Evolutionary conservation across 2,329 filamentous ascomycete species (phyloP), one percentile per base, ranked within the genome.

Genomic region (Cordyceps militaris): DNA sequence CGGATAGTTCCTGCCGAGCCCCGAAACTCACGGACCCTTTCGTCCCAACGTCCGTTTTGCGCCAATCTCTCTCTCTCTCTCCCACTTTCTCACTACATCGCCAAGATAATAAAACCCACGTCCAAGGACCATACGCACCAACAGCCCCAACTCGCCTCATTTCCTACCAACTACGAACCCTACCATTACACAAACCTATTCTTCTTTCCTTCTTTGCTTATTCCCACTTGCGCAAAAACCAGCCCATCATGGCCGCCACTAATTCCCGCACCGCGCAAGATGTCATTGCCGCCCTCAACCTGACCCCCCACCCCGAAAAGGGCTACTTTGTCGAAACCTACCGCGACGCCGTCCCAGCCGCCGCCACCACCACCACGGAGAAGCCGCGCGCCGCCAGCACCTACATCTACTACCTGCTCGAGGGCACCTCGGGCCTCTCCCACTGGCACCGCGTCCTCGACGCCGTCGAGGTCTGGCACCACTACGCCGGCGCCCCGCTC

Each of bases 401-500:
- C 1, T 72, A 71, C 50, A 81, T 80, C 63, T 81, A 81, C 68
- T 81, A 81, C 62, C 71, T 81, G 0, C 73, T 81, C 5, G 73
- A 80, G 56, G 74, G 75, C 34, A 60, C 66, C 8, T 66, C 61
- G 1, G 73, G 75, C 0, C 61, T 70, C 19, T 81, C 79, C 4
- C 65, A 73, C 58, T 81, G 77, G 79, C 79, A 81, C 65, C 75
- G 76, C 55, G 73, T 78, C 50, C 61, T 68, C 9, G 76, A 79
- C 57, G 74, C 74, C 3, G 74, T 67, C 38, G 77, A 81, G 63
- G 66, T 78, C 9, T 81, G 79, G 79, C 79, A 82, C 63, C 74
- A 77, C 67, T 81, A 81, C 52, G 78, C 76, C 9, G 79, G 79
- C 5, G 77, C 79, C 7, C 78, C 78, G 1, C 64, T 82, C 50